A percentile compares a stretch with the other conserved stretches of the same genome.
phyloP scores from a whole-genome alignment of 306 rosid genomes.

The Phaseolus lunatus region DNA sequence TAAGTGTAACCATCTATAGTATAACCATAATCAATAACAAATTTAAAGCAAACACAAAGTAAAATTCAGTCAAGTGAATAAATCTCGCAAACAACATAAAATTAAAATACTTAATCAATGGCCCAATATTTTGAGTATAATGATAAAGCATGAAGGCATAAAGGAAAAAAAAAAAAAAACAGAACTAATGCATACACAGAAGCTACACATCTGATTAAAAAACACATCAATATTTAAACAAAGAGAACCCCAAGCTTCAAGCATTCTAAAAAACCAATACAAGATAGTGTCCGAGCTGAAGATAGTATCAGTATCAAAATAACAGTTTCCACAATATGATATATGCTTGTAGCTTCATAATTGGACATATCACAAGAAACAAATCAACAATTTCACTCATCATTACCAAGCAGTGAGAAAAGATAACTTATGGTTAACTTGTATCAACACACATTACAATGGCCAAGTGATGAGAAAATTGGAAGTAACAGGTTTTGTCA shows the following conservation, averaged over 20 bases:
- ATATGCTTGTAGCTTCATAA: slow-evolving; percentile 9
- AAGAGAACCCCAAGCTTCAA: slow-evolving; percentile 15
- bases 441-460: background rate
- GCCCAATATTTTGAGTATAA: slow-evolving; percentile 7
- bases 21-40: slow-evolving; percentile 19
- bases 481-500: slow-evolving; percentile 10
- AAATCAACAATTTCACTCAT: background rate
- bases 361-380: slow-evolving; percentile 5
- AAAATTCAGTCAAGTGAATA: background rate
- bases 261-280: slow-evolving; percentile 8
- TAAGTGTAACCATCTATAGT: background rate
- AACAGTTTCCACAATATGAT: slow-evolving; percentile 7
- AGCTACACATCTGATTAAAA: slow-evolving; percentile 15
- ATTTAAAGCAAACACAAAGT: slow-evolving; percentile 18
- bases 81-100: background rate
- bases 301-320: background rate
- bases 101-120: background rate
- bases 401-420: slow-evolving; percentile 4
- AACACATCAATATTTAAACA: background rate
- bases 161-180: background rate
- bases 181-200: slow-evolving; percentile 23
- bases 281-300: background rate
- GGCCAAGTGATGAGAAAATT: slow-evolving; percentile 24
- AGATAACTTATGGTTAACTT: background rate
- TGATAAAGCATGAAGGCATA: background rate